Evolutionary conservation across 73 alveolate species (phyloP), one percentile per base, ranked within the genome.

Genomic region (Durusdinium trenchii): DNA sequence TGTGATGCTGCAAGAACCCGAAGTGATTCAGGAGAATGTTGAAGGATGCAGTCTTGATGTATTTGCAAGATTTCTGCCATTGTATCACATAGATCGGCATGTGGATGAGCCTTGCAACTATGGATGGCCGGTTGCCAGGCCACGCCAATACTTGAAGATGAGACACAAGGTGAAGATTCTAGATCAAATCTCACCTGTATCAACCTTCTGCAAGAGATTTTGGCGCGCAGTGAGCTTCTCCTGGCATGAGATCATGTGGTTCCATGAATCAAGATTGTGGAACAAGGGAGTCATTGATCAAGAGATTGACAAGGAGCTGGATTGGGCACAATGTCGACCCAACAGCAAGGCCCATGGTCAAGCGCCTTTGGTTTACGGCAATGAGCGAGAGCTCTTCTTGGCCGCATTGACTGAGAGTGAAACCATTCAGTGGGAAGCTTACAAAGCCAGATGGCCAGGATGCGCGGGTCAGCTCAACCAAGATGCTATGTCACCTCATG

Each of bases 121-220:
- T 20, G 86, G 86, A 38, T 76, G 86, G 86, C 60, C 86, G n/a
- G 50, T 36, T 14, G 86, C 86, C n/a, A 51, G 86, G 3, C 35
- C 12, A 2, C 20, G 86, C 36, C 86, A 76, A 38, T 76, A 26
- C 36, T 32, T 36, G 40, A 35, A 54, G 10, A 76, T 76, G 86
- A 35, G 86, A 2, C 86, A 76, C 54, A 32, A 32, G n/a, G 54
- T 43, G 10, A 76, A 43, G 54, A 32, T 76, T 10, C 35, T 76
- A 20, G 50, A 18, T 4, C 57, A 76, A 35, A 14, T 76, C 12
- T 26, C 47, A n/a, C 86, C 86, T 10, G 1, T 76, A 10, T n/a
- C 57, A 35, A 35, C 16, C 23, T 76, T 76, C 54, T 20, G 40
- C 54, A 43, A 12, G 54, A 51, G 86, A 28, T 76, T 76, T 54